Evolutionary conservation across 257 asterid species (phyloP).

Genomic region (Solanum chaucha): DNA sequence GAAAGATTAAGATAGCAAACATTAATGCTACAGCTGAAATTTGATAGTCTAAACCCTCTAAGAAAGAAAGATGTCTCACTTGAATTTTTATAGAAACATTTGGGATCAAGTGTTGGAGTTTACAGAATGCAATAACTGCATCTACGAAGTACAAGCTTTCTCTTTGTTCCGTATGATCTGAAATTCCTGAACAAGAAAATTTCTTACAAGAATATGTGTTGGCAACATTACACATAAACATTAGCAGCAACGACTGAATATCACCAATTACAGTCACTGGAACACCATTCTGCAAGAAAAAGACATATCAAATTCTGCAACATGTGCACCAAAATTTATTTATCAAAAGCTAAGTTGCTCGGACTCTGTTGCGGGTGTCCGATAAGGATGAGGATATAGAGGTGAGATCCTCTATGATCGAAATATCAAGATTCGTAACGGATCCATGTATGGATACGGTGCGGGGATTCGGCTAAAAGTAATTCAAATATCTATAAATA

Average conservation of each 20-base stretch:
- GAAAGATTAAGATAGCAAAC: neutral
- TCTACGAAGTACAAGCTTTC: slow-evolving; percentile 64
- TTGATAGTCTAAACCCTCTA: neutral
- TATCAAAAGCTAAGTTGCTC: neutral
- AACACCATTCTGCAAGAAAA: slow-evolving; percentile 47
- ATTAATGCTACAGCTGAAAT: slow-evolving; percentile 6
- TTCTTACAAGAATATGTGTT: slow-evolving; percentile 53
- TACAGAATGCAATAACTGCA: slow-evolving; percentile 84
- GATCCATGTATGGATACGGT: neutral
- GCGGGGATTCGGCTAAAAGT: neutral
- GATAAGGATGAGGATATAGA: neutral
- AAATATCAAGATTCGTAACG: neutral
- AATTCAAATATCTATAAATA: neutral
- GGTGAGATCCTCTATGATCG: neutral
- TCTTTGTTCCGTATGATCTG: slow-evolving; percentile 49
- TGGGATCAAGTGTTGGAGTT: slow-evolving; percentile 62
- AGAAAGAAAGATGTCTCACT: slow-evolving; percentile 40
- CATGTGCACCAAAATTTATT: neutral
- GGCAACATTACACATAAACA: slow-evolving; percentile 73
- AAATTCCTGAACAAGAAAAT: slow-evolving; percentile 37
- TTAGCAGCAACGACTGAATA: slow-evolving; percentile 64
- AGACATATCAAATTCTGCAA: slow-evolving; percentile 6
- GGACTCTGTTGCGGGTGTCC: neutral
- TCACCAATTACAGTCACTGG: slow-evolving; percentile 51
- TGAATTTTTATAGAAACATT: slow-evolving; percentile 66